A percentile compares a stretch with the other conserved stretches of the same genome.
Evolutionary conservation across 345 rosid genomes (phyloP).

Genomic region (Melaleuca alternifolia): DNA sequence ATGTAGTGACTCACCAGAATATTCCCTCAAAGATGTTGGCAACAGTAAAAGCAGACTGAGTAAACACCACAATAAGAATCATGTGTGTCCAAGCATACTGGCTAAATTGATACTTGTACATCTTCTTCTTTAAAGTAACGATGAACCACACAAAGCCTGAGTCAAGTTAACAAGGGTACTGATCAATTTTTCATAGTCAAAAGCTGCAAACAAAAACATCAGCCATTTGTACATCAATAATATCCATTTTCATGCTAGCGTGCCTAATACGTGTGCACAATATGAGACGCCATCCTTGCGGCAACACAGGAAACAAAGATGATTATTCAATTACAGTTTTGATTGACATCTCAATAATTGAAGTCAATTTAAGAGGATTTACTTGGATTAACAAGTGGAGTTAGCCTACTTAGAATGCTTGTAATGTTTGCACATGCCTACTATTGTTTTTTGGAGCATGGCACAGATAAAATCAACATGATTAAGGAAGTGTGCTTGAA

Average conservation of each 20-base stretch:
- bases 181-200: not conserved
- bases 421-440: not conserved
- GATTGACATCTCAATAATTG: not conserved
- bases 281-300: not conserved
- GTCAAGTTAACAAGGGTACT: not conserved
- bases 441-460: not conserved
- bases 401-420: not conserved
- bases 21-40: slow-evolving; percentile 99
- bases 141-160: slow-evolving; percentile 99
- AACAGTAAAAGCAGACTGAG: slow-evolving; percentile 95
- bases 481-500: not conserved
- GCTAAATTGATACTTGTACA: slow-evolving; percentile 99
- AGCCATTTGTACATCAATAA: not conserved
- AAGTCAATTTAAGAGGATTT: not conserved
- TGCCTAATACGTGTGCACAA: not conserved
- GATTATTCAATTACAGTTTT: not conserved
- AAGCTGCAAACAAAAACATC: not conserved
- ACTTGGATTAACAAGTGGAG: not conserved
- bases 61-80: slow-evolving; percentile 93
- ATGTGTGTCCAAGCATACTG: slow-evolving; percentile 99
- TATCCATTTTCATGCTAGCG: not conserved
- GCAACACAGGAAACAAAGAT: not conserved
- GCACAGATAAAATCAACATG: not conserved
- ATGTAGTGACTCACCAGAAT: slow-evolving; percentile 47
- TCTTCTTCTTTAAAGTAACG: slow-evolving; percentile 87